Evolutionary conservation across 1,284 basidiomycete genomes (phyloP).

Genomic region (Mycena sp.): DNA sequence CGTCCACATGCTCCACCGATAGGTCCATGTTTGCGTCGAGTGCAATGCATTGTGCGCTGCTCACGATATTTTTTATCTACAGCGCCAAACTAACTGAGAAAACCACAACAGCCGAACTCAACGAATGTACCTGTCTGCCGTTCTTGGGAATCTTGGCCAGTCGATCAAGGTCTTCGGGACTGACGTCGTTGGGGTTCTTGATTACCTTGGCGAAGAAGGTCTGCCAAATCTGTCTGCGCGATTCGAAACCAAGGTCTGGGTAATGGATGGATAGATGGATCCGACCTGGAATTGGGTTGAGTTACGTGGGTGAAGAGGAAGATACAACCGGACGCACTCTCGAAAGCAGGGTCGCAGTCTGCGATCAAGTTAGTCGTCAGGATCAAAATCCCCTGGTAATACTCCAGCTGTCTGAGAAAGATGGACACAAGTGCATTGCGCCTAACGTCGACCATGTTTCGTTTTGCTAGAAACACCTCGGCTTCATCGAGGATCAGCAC

Average conservation of each 20-base stretch:
- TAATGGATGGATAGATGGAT: conserved; percentile 47
- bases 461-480: conserved; percentile 47
- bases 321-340: conserved; percentile 26
- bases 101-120: no score
- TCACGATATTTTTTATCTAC: conserved; percentile 39
- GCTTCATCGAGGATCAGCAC: conserved; percentile 51
- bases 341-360: conserved; percentile 48
- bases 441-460: conserved; percentile 39
- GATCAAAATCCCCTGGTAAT: conserved; percentile 50
- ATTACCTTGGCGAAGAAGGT: conserved; percentile 39
- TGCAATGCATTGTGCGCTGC: conserved; percentile 38
- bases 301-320: not conserved
- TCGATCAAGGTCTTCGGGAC: conserved; percentile 32
- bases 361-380: conserved; percentile 50
- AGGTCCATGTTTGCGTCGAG: conserved; percentile 28
- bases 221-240: conserved; percentile 44
- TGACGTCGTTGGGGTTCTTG: conserved; percentile 4
- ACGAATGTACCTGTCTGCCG: conserved; percentile 36
- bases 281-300: conserved; percentile 38
- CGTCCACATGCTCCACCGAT: conserved; percentile 33
- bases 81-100: not conserved
- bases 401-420: conserved; percentile 49
- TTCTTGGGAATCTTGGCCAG: conserved; percentile 32
- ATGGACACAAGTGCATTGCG: conserved; percentile 51
- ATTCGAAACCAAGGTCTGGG: conserved; percentile 41